These are phyloP conservation scores for Clonostachys chloroleuca DNA, from an alignment of 2,329 filamentous ascomycete species.

Conservation along the genomic window DNA sequence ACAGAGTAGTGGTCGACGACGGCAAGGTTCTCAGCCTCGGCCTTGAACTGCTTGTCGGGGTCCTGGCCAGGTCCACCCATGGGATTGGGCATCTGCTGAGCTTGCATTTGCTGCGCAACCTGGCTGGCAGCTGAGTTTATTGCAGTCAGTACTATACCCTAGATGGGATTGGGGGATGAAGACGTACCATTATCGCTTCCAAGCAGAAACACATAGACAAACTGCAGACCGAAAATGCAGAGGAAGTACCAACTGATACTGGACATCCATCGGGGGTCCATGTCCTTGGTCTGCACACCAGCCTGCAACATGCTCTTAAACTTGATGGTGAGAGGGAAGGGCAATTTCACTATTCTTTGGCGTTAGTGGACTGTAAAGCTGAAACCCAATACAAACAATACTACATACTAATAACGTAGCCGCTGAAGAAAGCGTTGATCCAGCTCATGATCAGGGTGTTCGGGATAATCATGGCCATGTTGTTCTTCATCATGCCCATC, in stretches of 20 bases:
- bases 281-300: constrained; percentile 89
- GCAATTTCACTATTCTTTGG: constrained; percentile 70
- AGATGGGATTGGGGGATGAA: constrained; percentile 8
- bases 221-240: constrained; percentile 93
- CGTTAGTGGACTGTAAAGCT: no score
- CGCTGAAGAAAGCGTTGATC: constrained; percentile 99
- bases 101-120: constrained; percentile 84
- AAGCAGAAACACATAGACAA: constrained; percentile 94
- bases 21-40: constrained; percentile 90
- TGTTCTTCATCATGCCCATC: constrained; percentile 99
- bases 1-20: constrained; percentile 94
- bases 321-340: constrained; percentile 94
- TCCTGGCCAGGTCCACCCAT: constrained; percentile 93
- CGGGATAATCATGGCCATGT: constrained; percentile 99
- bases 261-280: constrained; percentile 98
- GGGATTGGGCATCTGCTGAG: constrained; percentile 32
- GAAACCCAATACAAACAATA: no score
- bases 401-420: constrained; percentile 92
- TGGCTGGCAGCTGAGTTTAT: constrained; percentile 70
- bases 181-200: constrained; percentile 86
- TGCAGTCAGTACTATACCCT: background rate
- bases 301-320: constrained; percentile 99
- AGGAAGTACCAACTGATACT: constrained; percentile 99
- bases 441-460: constrained; percentile 99
- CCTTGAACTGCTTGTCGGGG: constrained; percentile 90